These are phyloP conservation scores for Fraxinus latifolia DNA, from an alignment of 305 asterid genomes.

Conservation along the genomic window DNA sequence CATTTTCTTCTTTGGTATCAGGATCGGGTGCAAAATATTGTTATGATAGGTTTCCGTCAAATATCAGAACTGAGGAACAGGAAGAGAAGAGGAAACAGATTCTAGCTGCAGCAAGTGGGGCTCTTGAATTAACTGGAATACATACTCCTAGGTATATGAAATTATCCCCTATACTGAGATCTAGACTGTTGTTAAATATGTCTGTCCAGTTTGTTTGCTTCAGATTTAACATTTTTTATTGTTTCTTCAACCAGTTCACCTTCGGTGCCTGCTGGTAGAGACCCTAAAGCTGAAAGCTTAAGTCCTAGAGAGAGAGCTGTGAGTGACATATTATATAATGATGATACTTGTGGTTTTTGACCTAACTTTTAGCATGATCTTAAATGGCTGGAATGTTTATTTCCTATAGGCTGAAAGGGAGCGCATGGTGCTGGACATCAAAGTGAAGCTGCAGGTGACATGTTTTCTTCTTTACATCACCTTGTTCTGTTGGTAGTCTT, in stretches of 20 bases:
- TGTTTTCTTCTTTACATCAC: slow-evolving; percentile 23
- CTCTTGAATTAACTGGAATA: slow-evolving; percentile 73
- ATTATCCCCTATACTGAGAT: slow-evolving; percentile 24
- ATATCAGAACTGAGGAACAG: slow-evolving; percentile 69
- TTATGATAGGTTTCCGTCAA: slow-evolving; percentile 78
- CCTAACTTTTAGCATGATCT: slow-evolving; percentile 19
- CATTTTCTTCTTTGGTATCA: slow-evolving; percentile 19
- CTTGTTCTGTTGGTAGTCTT: neutral
- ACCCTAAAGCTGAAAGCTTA: slow-evolving; percentile 70
- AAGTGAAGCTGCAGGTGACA: slow-evolving; percentile 92
- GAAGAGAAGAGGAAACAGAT: slow-evolving; percentile 87
- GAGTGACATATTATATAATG: slow-evolving; percentile 37
- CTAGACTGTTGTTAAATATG: slow-evolving; percentile 16
- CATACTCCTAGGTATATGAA: slow-evolving; percentile 52
- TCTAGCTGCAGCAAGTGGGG: slow-evolving; percentile 83
- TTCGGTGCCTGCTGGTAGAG: slow-evolving; percentile 56
- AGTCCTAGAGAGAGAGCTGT: slow-evolving; percentile 98
- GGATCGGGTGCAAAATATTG: slow-evolving; percentile 62
- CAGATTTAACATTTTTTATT: slow-evolving; percentile 21
- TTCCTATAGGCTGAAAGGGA: slow-evolving; percentile 81
- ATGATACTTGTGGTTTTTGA: slow-evolving; percentile 19
- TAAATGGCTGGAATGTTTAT: slow-evolving; percentile 20
- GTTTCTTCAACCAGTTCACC: slow-evolving; percentile 56
- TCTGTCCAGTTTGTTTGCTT: slow-evolving; percentile 5
- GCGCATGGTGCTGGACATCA: slow-evolving; percentile 91